Conservation (phyloP, 352 stramenopile species). For the Phytopythium sindhum region DNA sequence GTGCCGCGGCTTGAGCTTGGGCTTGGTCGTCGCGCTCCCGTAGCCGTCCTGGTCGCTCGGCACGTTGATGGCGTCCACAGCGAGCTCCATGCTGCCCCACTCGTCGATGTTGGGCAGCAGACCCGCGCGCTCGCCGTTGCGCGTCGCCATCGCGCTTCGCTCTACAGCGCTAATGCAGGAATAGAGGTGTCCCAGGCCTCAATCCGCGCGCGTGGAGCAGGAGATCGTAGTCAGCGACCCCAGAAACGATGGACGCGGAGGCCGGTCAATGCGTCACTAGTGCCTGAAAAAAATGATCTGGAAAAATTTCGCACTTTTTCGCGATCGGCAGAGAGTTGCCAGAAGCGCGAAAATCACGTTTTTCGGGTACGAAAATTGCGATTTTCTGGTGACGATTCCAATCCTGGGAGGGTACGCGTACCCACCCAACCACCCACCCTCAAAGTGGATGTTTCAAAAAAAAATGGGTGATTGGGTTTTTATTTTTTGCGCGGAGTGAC, state of each 20-base stretch:
- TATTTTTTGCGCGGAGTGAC: too few relatives aligned
- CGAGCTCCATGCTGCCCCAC: conserved; percentile 6
- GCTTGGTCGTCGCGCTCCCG: conserved; percentile 7
- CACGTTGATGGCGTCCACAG: neutral
- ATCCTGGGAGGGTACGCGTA: too few relatives aligned
- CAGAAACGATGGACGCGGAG: too few relatives aligned
- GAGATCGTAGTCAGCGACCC: too few relatives aligned
- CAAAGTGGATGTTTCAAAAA: neutral
- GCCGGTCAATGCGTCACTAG: neutral
- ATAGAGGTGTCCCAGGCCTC: too few relatives aligned
- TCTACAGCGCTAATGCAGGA: neutral
- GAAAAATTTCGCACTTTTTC: too few relatives aligned
- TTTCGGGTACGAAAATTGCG: neutral
- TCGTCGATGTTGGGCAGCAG: conserved; percentile 10
- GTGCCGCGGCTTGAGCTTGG: conserved; percentile 9
- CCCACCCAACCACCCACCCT: too few relatives aligned
- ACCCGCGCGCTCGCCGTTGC: neutral
- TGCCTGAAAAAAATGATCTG: neutral
- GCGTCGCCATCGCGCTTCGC: neutral
- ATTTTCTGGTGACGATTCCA: too few relatives aligned
- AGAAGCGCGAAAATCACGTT: neutral
- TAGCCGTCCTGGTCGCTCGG: conserved; percentile 1
- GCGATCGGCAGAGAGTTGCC: neutral
- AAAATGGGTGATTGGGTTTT: neutral
- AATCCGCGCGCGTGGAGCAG: too few relatives aligned